Evolutionary conservation across 192 early-diverging fungal species (phyloP).

Genomic region (Coemansia sp.): DNA sequence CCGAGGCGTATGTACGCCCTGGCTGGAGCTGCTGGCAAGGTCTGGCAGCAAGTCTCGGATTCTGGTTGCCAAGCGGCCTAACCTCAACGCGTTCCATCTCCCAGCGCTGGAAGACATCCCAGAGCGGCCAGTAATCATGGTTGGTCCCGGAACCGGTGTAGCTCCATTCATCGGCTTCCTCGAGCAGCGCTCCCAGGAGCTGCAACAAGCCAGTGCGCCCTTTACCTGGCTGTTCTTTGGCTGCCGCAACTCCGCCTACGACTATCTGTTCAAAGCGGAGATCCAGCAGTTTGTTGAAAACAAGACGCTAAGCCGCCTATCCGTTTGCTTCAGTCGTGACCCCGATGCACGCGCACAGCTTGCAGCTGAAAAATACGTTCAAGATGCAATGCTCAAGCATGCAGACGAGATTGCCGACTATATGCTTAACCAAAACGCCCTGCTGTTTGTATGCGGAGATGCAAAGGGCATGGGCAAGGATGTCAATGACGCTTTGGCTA

Average conservation of each 20-base stretch:
- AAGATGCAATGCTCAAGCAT: constrained; percentile 67
- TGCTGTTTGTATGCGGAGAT: constrained; percentile 81
- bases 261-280: constrained; percentile 70
- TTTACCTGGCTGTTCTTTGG: constrained; percentile 75
- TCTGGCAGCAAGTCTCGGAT: constrained; percentile 15
- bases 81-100: constrained; percentile 65
- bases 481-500: constrained; percentile 73
- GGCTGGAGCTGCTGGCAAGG: constrained; percentile 65
- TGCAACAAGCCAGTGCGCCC: constrained; percentile 12
- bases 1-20: constrained; percentile 76
- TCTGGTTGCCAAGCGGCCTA: constrained; percentile 59
- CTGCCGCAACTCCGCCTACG: constrained; percentile 63
- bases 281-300: constrained; percentile 50
- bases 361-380: constrained; percentile 68
- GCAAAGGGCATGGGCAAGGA: constrained; percentile 86
- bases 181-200: constrained; percentile 64
- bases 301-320: constrained; percentile 58
- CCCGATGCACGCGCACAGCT: constrained; percentile 52
- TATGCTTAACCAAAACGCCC: constrained; percentile 58
- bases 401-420: constrained; percentile 58
- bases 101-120: constrained; percentile 41
- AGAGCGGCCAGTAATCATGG: constrained; percentile 71
- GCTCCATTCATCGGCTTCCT: constrained; percentile 91
- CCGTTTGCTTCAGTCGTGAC: constrained; percentile 67
- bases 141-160: constrained; percentile 94